Percentiles rank a stretch among this genome's conserved stretches.
Conservation (phyloP, 768 basidiomycete genomes). For the Pleurotus platypus region DNA sequence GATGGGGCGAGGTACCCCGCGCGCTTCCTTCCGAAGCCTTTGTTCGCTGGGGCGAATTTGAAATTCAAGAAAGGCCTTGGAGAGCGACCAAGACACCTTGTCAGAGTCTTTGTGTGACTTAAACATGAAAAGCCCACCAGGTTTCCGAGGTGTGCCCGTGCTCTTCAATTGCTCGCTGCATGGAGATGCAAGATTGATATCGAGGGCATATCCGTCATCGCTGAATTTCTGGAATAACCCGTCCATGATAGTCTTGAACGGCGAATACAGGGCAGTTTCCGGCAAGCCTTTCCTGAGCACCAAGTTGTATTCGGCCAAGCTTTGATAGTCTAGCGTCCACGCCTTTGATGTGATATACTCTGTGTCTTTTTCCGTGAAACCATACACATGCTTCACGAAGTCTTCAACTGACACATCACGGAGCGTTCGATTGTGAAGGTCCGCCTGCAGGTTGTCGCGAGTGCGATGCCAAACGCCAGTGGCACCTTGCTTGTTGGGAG, state of each 20-base stretch:
- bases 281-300: not conserved
- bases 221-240: not conserved
- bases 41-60: too few species aligned
- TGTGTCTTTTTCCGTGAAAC: not conserved
- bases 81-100: not conserved
- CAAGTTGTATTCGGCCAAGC: not conserved
- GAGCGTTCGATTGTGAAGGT: too few species aligned
- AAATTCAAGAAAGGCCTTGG: too few species aligned
- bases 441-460: too few species aligned
- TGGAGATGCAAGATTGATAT: not conserved
- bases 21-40: too few species aligned
- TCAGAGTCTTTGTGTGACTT: not conserved
- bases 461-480: too few species aligned
- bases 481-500: too few species aligned
- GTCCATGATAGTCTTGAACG: not conserved
- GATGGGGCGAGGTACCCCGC: too few species aligned
- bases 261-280: not conserved
- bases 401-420: not conserved
- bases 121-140: not conserved
- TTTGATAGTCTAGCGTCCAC: not conserved
- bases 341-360: not conserved
- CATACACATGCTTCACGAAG: not conserved
- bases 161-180: not conserved
- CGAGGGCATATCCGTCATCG: not conserved
- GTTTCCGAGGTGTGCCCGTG: not conserved